A percentile compares a stretch with the other conserved stretches of the same genome.
These are phyloP conservation scores for Paraconiothyrium brasiliense DNA, from an alignment of 2,329 filamentous ascomycete genomes.

Conservation along the genomic window DNA sequence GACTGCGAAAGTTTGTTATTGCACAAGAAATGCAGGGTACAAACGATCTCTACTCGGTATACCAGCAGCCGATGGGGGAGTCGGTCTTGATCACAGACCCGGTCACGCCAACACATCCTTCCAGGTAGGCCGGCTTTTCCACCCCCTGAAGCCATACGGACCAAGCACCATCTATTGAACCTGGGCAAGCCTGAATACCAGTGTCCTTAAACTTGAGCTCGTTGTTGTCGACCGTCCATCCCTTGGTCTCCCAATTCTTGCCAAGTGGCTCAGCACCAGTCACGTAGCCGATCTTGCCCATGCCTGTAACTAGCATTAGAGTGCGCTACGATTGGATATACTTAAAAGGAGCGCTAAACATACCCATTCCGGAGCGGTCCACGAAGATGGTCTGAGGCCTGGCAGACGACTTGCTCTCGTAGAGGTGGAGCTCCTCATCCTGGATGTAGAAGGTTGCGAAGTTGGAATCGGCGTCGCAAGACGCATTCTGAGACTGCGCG, in stretches of 20 bases:
- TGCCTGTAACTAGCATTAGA: constrained; percentile 38
- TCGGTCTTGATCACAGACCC: constrained; percentile 11
- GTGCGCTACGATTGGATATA: background rate
- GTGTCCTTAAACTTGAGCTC: constrained; percentile 59
- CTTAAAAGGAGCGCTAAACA: constrained; percentile 25
- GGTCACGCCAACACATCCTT: constrained; percentile 36
- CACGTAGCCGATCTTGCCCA: constrained; percentile 63
- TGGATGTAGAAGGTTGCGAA: constrained; percentile 62
- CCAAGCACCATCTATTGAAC: constrained; percentile 52
- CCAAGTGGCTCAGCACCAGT: constrained; percentile 55
- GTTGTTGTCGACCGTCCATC: constrained; percentile 58
- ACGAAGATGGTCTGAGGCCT: constrained; percentile 62
- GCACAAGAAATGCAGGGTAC: background rate
- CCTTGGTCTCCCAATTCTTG: constrained; percentile 57
- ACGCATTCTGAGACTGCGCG: constrained; percentile 55
- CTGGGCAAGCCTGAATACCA: constrained; percentile 64
- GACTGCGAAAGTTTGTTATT: background rate
- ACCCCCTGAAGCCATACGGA: constrained; percentile 35
- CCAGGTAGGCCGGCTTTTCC: constrained; percentile 38
- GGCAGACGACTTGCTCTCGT: constrained; percentile 48
- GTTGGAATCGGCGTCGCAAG: constrained; percentile 54
- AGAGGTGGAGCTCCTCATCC: constrained; percentile 59
- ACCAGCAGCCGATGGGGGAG: constrained; percentile 31
- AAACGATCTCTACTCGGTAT: constrained; percentile 21
- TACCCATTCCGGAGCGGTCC: constrained; percentile 69